These are phyloP conservation scores for Hibiscus tridactylites DNA, from an alignment of 345 rosid genomes.

Conservation along the genomic window DNA sequence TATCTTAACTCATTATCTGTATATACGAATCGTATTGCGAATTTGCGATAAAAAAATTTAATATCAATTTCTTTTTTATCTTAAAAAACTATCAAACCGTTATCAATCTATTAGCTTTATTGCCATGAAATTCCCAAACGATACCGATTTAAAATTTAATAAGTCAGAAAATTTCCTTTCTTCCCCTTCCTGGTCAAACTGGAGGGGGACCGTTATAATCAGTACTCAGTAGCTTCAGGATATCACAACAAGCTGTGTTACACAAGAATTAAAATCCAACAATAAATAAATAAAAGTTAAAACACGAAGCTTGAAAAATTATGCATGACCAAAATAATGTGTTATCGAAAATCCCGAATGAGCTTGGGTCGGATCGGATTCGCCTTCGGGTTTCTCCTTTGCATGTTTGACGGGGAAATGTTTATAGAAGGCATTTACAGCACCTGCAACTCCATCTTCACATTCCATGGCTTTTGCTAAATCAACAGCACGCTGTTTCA, in stretches of 20 bases:
- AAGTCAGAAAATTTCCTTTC: neutral
- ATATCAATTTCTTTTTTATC: too few species aligned
- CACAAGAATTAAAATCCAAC: too few species aligned
- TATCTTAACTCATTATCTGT: too few species aligned
- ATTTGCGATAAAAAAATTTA: too few species aligned
- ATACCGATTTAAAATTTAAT: too few species aligned
- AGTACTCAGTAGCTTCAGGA: neutral
- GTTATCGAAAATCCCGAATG: conserved; percentile 17
- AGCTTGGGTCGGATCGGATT: neutral
- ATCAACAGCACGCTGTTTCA: neutral
- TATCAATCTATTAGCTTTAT: too few species aligned
- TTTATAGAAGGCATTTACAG: conserved; percentile 29
- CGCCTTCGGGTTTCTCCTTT: neutral
- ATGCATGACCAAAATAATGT: conserved; percentile 27
- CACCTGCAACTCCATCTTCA: conserved; percentile 34
- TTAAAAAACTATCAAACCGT: too few species aligned
- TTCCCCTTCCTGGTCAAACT: neutral
- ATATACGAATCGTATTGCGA: too few species aligned
- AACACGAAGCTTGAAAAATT: neutral
- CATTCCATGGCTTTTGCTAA: neutral
- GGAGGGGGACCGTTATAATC: neutral
- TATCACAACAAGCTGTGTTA: too few species aligned
- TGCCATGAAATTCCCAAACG: too few species aligned
- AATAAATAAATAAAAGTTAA: neutral
- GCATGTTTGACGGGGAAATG: neutral